These are phyloP conservation scores for Alternaria ventricosa DNA, from an alignment of 2,329 filamentous ascomycete genomes.

Conservation along the genomic window DNA sequence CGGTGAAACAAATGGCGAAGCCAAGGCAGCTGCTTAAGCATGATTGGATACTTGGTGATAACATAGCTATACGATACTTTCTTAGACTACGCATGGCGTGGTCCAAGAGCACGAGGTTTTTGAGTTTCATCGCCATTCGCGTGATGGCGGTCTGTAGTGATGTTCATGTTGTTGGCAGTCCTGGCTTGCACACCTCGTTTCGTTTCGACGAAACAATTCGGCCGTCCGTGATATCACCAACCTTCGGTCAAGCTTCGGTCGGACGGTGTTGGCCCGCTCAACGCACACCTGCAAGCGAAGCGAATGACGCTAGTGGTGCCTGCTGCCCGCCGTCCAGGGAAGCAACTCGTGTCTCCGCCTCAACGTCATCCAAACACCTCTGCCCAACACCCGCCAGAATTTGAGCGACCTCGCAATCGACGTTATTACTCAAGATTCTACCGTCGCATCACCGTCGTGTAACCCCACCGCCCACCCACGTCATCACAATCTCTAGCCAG, in stretches of 20 bases:
- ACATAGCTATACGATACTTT: background rate
- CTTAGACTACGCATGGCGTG: background rate
- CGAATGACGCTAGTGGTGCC: conserved; percentile 26
- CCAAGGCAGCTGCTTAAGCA: conserved; percentile 23
- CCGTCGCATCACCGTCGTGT: conserved; percentile 6
- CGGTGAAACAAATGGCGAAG: conserved; percentile 33
- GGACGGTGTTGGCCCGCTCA: conserved; percentile 8
- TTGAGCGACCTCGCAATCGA: conserved; percentile 12
- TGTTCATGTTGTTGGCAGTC: background rate
- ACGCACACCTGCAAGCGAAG: conserved; percentile 8
- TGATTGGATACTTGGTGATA: background rate
- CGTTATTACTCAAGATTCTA: conserved; percentile 3
- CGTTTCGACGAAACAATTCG: background rate
- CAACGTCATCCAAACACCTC: conserved; percentile 45
- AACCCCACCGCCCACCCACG: conserved; percentile 16
- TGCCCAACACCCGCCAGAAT: conserved; percentile 26
- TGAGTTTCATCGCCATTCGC: background rate
- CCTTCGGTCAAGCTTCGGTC: background rate
- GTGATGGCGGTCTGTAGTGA: background rate
- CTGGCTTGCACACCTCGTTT: background rate
- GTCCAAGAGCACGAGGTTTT: background rate
- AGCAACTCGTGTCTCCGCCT: conserved; percentile 29
- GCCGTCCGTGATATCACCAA: background rate
- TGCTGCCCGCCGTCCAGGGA: conserved; percentile 25
- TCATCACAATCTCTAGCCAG: conserved; percentile 28